Evolutionary conservation across 1,284 basidiomycete genomes (phyloP), one percentile per base, ranked within the genome.

Genomic region (Omphalotus olearius): DNA sequence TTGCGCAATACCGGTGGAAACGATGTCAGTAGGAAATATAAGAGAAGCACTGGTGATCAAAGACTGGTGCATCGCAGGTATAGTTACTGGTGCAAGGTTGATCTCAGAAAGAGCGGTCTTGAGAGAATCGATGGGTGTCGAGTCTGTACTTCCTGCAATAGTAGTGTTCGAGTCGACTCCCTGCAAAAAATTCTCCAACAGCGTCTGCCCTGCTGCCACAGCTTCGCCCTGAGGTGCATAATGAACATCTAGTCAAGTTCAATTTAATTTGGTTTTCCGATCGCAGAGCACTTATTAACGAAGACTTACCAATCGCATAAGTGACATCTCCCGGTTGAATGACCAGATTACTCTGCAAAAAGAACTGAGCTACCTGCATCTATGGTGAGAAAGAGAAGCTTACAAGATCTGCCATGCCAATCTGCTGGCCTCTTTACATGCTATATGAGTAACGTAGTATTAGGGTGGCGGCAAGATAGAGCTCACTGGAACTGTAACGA

Each of bases 181-280:
- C 67, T 87, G 82, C 9, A 91, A 67, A 63, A 82, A 91, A 64
- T 87, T 85, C 67, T 88, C 79, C 44, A 91, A 74, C 56, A 91
- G 63, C 4, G 62, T 62, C 57, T 75, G 75, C 20, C 88, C 88
- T 2, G 83, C 76, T 3, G 71, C 62, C 30, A 79, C 69, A 7
- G 78, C 78, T 25, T 61, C 65, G 2, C 83, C 85, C 58, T 80
- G 75, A 0, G 88, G 87, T 20, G 76, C 69, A 65, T 80, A 90
- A 51, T 81, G 73, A 11, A 91, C 83, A 56, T 83, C 80, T 74
- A 35, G 20, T 44, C 11, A 23, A 16, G 13, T 7, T 4, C 13
- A 9, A 43, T 33, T 17, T 35, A 35, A 11, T 14, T n/a, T n/a
- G n/a, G n/a, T n/a, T 2, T 11, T 11, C 11, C 42, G 5, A 23